These are phyloP conservation scores for Neurospora sp. DNA, from an alignment of 495 filamentous ascomycete species.

Conservation along the genomic window DNA sequence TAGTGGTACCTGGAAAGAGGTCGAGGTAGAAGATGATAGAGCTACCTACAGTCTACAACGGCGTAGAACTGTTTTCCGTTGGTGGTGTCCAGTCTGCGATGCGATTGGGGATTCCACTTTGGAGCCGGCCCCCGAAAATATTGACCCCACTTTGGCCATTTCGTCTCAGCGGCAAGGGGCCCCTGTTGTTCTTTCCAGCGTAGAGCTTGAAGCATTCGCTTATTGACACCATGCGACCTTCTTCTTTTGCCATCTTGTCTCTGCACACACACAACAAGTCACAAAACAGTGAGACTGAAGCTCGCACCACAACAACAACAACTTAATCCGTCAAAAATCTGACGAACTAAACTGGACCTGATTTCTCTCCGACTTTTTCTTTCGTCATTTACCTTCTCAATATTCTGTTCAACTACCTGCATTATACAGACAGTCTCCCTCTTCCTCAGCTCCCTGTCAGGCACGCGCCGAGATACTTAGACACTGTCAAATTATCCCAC, in stretches of 20 bases:
- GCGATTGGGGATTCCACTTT: not conserved
- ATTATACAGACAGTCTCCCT: not conserved
- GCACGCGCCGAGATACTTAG: not conserved
- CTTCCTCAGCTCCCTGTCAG: not conserved
- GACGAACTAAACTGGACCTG: not conserved
- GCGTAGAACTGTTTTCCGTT: not conserved
- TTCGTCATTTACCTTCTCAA: not conserved
- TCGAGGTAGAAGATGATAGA: not conserved
- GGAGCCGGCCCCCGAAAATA: not conserved
- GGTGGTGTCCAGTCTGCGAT: not conserved
- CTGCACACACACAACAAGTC: not conserved
- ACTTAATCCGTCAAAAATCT: not conserved
- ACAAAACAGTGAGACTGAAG: not conserved
- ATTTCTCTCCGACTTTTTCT: not conserved
- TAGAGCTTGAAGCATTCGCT: not conserved
- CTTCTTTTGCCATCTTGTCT: not conserved
- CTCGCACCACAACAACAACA: not conserved
- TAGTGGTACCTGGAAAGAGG: not conserved
- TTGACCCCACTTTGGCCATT: not conserved
- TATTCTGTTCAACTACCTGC: not conserved
- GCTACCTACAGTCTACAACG: not conserved
- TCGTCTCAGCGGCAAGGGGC: not conserved
- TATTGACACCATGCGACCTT: not conserved
- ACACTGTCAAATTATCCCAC: constrained; percentile 11
- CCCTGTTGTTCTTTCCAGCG: not conserved